Evolutionary conservation across 108 stramenopile genomes (phyloP).

Genomic region (Licmophora abbreviata): DNA sequence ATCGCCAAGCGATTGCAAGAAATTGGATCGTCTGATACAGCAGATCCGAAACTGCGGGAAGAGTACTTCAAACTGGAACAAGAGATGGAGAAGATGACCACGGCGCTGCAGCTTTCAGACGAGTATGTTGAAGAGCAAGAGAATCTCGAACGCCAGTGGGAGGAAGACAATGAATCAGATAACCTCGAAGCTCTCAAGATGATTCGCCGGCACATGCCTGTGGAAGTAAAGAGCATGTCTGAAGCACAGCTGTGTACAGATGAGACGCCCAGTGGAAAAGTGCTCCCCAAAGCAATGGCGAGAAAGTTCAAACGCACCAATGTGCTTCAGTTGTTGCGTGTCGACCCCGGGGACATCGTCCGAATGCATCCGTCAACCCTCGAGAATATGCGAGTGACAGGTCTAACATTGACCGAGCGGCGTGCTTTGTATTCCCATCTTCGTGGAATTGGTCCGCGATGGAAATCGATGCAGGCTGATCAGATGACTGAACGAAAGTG

Average conservation of each 20-base stretch:
- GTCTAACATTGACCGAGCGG: slow-evolving; percentile 51
- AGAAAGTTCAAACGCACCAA: slow-evolving; percentile 62
- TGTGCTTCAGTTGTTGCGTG: slow-evolving; percentile 38
- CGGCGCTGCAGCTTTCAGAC: slow-evolving; percentile 37
- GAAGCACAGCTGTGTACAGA: slow-evolving; percentile 38
- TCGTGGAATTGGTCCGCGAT: slow-evolving; percentile 28
- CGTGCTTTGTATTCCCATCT: slow-evolving; percentile 47
- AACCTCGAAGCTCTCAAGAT: slow-evolving; percentile 43
- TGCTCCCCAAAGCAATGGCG: slow-evolving; percentile 31
- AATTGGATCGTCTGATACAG: slow-evolving; percentile 47
- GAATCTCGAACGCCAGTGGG: slow-evolving; percentile 42
- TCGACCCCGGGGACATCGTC: slow-evolving; percentile 41
- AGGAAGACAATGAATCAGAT: slow-evolving; percentile 25
- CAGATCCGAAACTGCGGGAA: slow-evolving; percentile 40
- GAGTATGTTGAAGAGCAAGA: slow-evolving; percentile 48
- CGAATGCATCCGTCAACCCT: slow-evolving; percentile 52
- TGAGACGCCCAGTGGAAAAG: slow-evolving; percentile 42
- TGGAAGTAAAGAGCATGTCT: slow-evolving; percentile 44
- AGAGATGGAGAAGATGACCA: slow-evolving; percentile 55
- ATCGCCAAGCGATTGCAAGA: slow-evolving; percentile 51
- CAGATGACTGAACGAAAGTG: slow-evolving; percentile 52
- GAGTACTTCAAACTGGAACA: slow-evolving; percentile 61
- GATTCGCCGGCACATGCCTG: slow-evolving; percentile 49
- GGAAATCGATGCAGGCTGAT: slow-evolving; percentile 34
- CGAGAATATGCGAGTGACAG: slow-evolving; percentile 53